Evolutionary conservation across 202 grass and related monocot species (phyloP), one percentile per base, ranked within the genome.

Genomic region (Miscanthus sacchariflorus): DNA sequence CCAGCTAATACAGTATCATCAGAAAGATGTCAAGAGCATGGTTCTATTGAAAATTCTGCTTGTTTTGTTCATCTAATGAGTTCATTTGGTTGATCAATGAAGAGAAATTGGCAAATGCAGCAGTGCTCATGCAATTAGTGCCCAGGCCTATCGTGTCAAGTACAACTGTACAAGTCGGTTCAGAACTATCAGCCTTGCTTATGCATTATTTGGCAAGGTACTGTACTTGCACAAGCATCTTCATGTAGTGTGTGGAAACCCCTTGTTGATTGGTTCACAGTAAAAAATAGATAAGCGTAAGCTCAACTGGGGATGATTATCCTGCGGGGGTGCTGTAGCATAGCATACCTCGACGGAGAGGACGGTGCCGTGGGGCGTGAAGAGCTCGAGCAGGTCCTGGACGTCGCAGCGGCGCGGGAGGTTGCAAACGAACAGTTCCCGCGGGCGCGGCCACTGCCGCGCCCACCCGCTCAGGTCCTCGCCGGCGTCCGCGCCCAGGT

Each of bases 401-500:
- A 89, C 87, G 18, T 79, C 90, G 83, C 59, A 89, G 11, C 90
- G 90, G 68, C 95, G 89, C 1, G 92, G 92, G 44, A 96, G 81
- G 72, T 96, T 96, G 87, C 95, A 94, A 6, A 91, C 92, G 83
- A 90, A 96, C 24, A 94, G 79, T 36, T 96, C 90, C 67, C 92
- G 86, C 42, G 92, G 92, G 36, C 94, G 88, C 70, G 77, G 69
- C 45, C 68, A 78, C 70, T 66, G 50, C 56, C 52, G 82, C 79
- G 76, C 36, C 73, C 59, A 68, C 0, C 76, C 90, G 33, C 80
- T 88, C 5, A 23, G 40, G 72, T 72, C 84, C 58, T 45, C 81
- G 43, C 78, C 72, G 17, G 28, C 75, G 12, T 77, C 54, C 63
- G 36, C 81, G 17, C 74, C 74, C 38, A 48, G 36, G 40, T 82